phyloP scores from a whole-genome alignment of 2,329 filamentous ascomycete genomes.

The Zymoseptoria ardabiliae region DNA sequence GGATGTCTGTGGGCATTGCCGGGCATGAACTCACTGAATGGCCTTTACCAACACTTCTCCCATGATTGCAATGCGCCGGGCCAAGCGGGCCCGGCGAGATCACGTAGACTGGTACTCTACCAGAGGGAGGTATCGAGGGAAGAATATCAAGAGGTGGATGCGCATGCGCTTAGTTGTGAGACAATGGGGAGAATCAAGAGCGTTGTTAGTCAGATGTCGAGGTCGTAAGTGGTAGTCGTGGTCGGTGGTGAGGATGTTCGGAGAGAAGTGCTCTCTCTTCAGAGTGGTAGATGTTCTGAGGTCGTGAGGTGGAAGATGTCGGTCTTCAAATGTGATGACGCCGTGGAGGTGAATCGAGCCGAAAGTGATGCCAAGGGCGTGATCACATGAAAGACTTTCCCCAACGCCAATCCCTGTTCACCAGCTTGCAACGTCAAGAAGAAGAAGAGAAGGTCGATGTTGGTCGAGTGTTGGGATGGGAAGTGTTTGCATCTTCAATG shows the following conservation, averaged over 20 bases:
- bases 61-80: slow-evolving; percentile 7
- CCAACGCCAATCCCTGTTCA: not conserved
- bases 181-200: not conserved
- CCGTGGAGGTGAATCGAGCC: not conserved
- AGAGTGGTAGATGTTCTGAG: not conserved
- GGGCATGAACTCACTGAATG: not conserved
- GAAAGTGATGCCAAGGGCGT: not conserved
- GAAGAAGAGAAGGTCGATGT: not conserved
- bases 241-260: not conserved
- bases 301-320: not conserved
- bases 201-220: not conserved
- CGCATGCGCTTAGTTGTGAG: not conserved
- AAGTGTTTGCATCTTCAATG: not conserved
- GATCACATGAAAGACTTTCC: not conserved
- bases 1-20: not conserved
- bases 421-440: not conserved
- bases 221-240: not conserved
- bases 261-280: not conserved
- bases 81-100: slow-evolving; percentile 7
- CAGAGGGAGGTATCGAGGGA: not conserved
- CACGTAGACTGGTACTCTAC: not conserved
- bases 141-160: not conserved
- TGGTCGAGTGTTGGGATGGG: not conserved
- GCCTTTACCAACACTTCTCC: slow-evolving; percentile 4
- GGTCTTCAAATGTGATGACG: not conserved